Conservation (phyloP, 148 eudicot species). For the Chenopodium album region DNA sequence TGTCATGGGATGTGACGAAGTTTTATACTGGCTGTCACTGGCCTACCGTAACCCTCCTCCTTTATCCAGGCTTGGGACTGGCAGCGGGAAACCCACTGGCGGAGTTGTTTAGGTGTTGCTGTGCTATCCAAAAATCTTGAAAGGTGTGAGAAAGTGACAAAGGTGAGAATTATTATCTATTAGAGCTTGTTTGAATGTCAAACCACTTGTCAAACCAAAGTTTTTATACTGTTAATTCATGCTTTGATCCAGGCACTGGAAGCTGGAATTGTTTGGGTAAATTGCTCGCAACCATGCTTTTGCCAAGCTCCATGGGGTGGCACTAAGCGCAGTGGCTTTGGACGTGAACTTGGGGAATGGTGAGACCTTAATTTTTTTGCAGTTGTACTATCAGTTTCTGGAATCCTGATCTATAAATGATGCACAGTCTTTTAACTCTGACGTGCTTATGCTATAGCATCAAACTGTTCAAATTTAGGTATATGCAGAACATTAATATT, state of each 20-base stretch:
- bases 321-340: constrained; percentile 93
- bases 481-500: neutral
- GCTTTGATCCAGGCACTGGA: constrained; percentile 62
- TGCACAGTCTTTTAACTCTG: neutral
- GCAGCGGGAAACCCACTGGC: too few relatives aligned
- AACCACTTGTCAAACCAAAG: neutral
- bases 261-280: constrained; percentile 94
- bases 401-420: neutral
- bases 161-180: constrained; percentile 46
- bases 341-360: constrained; percentile 99
- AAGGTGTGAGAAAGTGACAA: constrained; percentile 81
- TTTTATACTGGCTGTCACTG: too few relatives aligned
- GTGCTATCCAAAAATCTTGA: constrained; percentile 82
- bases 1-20: too few relatives aligned
- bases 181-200: constrained; percentile 3
- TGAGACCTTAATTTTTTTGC: constrained; percentile 24
- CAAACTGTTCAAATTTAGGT: neutral
- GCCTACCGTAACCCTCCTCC: too few relatives aligned
- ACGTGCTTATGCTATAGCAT: neutral
- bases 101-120: constrained; percentile 87
- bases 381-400: neutral
- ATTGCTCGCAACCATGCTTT: constrained; percentile 99
- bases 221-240: neutral
- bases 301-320: constrained; percentile 99
- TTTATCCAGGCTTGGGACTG: too few relatives aligned